These are phyloP conservation scores for Scalesia atractyloides DNA, from an alignment of 129 eudicot genomes.

Conservation along the genomic window DNA sequence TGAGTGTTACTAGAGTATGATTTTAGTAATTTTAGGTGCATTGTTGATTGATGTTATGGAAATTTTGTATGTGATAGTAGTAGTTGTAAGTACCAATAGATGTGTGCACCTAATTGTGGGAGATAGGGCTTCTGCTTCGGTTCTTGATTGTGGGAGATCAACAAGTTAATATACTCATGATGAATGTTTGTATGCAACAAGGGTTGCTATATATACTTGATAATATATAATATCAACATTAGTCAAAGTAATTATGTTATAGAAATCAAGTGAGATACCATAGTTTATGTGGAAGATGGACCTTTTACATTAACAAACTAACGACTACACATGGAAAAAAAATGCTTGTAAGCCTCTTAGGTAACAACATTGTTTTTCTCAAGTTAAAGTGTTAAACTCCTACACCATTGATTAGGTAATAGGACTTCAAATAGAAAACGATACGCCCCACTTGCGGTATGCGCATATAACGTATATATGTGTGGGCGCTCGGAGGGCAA, in stretches of 20 bases:
- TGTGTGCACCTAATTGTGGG: too few species aligned
- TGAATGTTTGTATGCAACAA: neutral
- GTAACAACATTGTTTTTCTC: neutral
- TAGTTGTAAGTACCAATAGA: too few species aligned
- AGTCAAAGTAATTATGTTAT: neutral
- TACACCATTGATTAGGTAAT: neutral
- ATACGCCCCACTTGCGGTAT: too few species aligned
- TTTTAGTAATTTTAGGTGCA: neutral
- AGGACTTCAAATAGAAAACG: neutral
- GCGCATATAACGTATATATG: too few species aligned
- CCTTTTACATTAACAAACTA: constrained; percentile 3
- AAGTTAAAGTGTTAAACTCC: neutral
- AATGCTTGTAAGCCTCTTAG: constrained; percentile 9
- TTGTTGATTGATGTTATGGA: neutral
- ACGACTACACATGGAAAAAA: neutral
- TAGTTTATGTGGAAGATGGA: constrained; percentile 13
- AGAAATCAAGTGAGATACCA: neutral
- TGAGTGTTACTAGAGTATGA: constrained; percentile 37
- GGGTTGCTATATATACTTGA: neutral
- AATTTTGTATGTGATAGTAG: too few species aligned
- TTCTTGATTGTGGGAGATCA: neutral
- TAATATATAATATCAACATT: neutral
- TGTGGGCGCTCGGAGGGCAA: too few species aligned
- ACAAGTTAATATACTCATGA: neutral
- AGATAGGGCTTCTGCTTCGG: too few species aligned